phyloP scores from a whole-genome alignment of 176 grass and related monocot genomes.

The Ensete ventricosum region DNA sequence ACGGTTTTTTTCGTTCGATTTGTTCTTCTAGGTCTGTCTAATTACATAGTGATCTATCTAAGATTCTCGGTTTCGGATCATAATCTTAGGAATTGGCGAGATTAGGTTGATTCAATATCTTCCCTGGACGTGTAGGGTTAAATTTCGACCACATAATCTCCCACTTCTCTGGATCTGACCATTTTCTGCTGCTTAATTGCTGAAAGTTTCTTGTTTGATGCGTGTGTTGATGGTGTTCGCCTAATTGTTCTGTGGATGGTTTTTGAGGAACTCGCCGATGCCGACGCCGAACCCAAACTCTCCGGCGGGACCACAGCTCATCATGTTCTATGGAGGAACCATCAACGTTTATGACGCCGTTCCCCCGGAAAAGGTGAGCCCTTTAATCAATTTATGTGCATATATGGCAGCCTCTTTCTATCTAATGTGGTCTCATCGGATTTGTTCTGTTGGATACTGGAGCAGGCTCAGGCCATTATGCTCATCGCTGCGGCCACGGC shows the following conservation, averaged over 20 bases:
- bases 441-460: neutral
- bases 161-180: too few species aligned
- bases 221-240: too few species aligned
- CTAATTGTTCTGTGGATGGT: neutral
- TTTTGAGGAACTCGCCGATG: neutral
- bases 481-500: conserved; percentile 60
- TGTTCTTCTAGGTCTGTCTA: too few species aligned
- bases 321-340: conserved; percentile 76
- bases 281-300: neutral
- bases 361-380: conserved; percentile 60
- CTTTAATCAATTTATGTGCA: neutral
- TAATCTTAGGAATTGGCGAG: too few species aligned
- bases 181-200: too few species aligned
- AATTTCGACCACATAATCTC: too few species aligned
- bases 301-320: conserved; percentile 39
- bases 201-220: too few species aligned
- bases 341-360: conserved; percentile 79
- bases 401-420: neutral
- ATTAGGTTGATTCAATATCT: too few species aligned
- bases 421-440: neutral
- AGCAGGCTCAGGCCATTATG: conserved; percentile 91
- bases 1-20: too few species aligned
- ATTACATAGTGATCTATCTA: too few species aligned
- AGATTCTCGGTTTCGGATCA: too few species aligned
- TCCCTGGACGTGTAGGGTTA: too few species aligned